These are phyloP conservation scores for Colletotrichum sp. DNA, from an alignment of 2,329 filamentous ascomycete species.

Conservation along the genomic window DNA sequence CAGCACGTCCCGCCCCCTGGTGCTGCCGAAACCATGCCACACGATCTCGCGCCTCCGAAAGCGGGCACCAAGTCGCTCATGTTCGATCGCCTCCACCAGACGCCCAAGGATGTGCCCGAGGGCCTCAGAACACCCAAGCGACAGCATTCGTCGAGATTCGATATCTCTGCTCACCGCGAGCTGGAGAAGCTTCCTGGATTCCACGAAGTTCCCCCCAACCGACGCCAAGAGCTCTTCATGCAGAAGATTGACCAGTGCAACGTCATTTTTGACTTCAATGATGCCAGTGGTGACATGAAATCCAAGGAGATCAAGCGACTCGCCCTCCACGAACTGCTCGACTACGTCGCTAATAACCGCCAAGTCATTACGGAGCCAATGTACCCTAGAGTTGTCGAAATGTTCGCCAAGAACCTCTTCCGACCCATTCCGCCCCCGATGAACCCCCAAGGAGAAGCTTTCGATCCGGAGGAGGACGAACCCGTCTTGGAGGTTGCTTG, in stretches of 20 bases:
- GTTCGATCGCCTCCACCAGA: constrained; percentile 88
- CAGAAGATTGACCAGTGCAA: constrained; percentile 99
- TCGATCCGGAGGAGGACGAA: constrained; percentile 98
- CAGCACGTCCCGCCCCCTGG: constrained; percentile 93
- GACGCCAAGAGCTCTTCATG: constrained; percentile 97
- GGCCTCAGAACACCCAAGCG: constrained; percentile 93
- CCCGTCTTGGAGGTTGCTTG: constrained; percentile 97
- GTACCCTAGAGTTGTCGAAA: constrained; percentile 98
- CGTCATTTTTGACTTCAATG: constrained; percentile 99
- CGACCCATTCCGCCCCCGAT: constrained; percentile 95
- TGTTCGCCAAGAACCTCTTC: constrained; percentile 99
- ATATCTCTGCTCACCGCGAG: constrained; percentile 96
- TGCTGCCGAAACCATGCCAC: constrained; percentile 95
- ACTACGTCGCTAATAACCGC: constrained; percentile 98
- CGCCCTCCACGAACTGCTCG: constrained; percentile 91
- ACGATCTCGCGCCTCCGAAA: constrained; percentile 93
- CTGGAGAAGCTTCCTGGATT: constrained; percentile 97
- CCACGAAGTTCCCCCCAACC: constrained; percentile 94
- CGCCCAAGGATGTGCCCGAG: constrained; percentile 95
- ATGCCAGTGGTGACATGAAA: constrained; percentile 98
- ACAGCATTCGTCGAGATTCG: constrained; percentile 96
- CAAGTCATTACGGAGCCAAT: constrained; percentile 99
- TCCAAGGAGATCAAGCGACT: constrained; percentile 99
- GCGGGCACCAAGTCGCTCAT: constrained; percentile 87
- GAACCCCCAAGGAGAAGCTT: constrained; percentile 97